phyloP scores from a whole-genome alignment of 2,329 filamentous ascomycete species.

The Pyrenophora tritici-repentis region DNA sequence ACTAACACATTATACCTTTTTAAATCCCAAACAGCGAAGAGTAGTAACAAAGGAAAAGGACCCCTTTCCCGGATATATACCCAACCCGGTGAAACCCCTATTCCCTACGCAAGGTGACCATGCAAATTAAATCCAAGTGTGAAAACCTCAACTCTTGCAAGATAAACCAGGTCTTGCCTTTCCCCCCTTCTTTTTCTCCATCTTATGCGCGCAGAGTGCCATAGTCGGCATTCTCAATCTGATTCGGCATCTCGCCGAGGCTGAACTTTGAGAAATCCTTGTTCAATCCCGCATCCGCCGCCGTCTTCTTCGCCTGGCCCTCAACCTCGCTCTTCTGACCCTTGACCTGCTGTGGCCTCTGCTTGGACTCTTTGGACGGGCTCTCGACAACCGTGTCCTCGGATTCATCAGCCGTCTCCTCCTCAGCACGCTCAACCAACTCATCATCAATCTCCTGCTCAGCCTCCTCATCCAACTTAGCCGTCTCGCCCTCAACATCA shows the following conservation, averaged over 20 bases:
- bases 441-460: constrained; percentile 35
- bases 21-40: no score
- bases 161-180: background rate
- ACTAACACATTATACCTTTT: no score
- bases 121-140: constrained; percentile 12
- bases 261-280: constrained; percentile 37
- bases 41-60: background rate
- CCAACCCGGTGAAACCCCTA: no score
- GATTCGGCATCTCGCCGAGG: constrained; percentile 37
- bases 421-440: constrained; percentile 36
- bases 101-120: background rate
- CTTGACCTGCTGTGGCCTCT: constrained; percentile 1
- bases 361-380: constrained; percentile 14
- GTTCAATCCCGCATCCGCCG: constrained; percentile 9
- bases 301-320: constrained; percentile 19
- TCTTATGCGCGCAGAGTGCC: constrained; percentile 29
- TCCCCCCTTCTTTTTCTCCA: no score
- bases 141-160: no score
- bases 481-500: constrained; percentile 44
- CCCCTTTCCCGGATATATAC: constrained; percentile 1
- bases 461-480: constrained; percentile 41
- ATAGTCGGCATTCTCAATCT: constrained; percentile 34
- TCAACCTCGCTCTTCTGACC: constrained; percentile 3
- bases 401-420: constrained; percentile 14
- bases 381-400: constrained; percentile 35